Base-by-base conservation (phyloP, 208 protist species). In the Leishmania arabica region DNA sequence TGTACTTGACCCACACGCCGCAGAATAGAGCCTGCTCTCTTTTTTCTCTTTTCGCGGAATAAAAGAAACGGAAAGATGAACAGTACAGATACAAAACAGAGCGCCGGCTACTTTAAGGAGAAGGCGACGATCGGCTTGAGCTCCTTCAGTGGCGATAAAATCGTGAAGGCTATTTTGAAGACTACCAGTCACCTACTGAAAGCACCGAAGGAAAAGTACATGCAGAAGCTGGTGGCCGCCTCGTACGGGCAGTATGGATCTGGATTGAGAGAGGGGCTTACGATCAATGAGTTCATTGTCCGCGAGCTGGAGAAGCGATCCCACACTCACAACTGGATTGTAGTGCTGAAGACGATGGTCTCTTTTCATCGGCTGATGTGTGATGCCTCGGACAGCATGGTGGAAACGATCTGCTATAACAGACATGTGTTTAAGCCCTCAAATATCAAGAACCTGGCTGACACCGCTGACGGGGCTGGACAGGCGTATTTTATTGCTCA, bases 171-270 rank as follows among this genome's bases (percentile, higher is more conserved):
- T 4, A 88, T 97, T 45, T 71, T 96, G 79, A 97, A 97, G 51
- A 75, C 85, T n/a, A 97, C 95, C 27, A 97, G 95, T 40, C 91
- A 95, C 71, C 89, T 92, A 84, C 80, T 95, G 40, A 96, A 97
- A 58, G 91, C 92, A 17, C 95, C 95, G 19, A 97, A 96, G 53
- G 92, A 96, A 71, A 97, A 97, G 80, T 93, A 97, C 66, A 84
- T 96, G 79, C 88, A 96, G 58, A 78, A 84, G 45, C 86, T 97
- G 7, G 77, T 97, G 62, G 86, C 87, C 31, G 91, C 90, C 0
- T 91, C 93, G 13, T 93, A 92, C 76, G 92, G 90, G 7, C 84
- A 93, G 42, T 89, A 80, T 71, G 81, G 82, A 49, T 70, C 51
- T 0, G 62, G 58, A 6, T 13, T 79, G 65, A 92, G 83, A 64